phyloP scores from a whole-genome alignment of 1,284 basidiomycete genomes.

The Microbotryum intermedium region DNA sequence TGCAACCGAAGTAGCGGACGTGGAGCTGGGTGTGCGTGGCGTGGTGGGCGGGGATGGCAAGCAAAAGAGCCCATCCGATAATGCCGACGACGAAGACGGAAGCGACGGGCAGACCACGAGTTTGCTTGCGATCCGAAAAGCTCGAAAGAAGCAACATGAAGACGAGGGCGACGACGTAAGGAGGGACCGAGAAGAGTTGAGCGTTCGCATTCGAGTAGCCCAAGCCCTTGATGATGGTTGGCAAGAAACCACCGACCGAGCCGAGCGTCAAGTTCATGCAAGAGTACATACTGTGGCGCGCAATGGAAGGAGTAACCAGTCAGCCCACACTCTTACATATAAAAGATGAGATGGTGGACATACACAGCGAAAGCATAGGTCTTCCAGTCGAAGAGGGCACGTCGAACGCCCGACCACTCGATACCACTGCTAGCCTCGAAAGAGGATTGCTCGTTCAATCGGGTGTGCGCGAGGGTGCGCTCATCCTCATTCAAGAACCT shows the following conservation, averaged over 20 bases:
- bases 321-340: constrained; percentile 57
- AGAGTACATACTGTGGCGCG: constrained; percentile 46
- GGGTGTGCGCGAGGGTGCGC: constrained; percentile 59
- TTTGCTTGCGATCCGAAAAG: constrained; percentile 62
- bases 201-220: constrained; percentile 47
- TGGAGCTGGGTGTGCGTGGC: constrained; percentile 33
- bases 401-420: constrained; percentile 46
- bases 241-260: constrained; percentile 62
- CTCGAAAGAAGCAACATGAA: constrained; percentile 54
- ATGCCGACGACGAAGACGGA: constrained; percentile 41
- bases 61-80: constrained; percentile 42
- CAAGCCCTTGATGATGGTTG: constrained; percentile 47
- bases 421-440: constrained; percentile 47
- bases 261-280: constrained; percentile 69
- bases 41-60: constrained; percentile 35
- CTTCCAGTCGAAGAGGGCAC: constrained; percentile 57
- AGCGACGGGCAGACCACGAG: constrained; percentile 49
- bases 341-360: constrained; percentile 18
- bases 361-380: constrained; percentile 9
- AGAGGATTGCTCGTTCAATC: constrained; percentile 61
- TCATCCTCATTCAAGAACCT: constrained; percentile 61
- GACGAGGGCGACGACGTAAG: constrained; percentile 39
- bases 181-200: constrained; percentile 65
- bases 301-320: constrained; percentile 36
- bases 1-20: constrained; percentile 42